Evolutionary conservation across 164 flowering plant genomes (phyloP).

Genomic region (Tetrastigma voinierianum): DNA sequence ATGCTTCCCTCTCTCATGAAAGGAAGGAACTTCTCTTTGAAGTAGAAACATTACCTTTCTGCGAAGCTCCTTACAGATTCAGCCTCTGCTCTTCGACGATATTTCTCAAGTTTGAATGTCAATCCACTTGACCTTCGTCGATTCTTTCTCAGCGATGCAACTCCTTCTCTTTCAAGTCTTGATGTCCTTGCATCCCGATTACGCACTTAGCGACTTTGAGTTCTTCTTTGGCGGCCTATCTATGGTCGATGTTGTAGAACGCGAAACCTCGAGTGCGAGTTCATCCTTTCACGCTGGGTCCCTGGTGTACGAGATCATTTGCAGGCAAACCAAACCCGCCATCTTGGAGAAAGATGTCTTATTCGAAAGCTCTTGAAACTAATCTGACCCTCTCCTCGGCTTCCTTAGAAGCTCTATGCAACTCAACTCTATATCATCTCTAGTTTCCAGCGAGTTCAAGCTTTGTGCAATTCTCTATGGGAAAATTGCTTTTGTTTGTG

Average conservation of each 20-base stretch:
- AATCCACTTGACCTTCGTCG: conserved; percentile 91
- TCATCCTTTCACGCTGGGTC: conserved; percentile 47
- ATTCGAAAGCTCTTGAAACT: conserved; percentile 60
- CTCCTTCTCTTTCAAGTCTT: conserved; percentile 76
- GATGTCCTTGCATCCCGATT: conserved; percentile 39
- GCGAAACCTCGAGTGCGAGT: conserved; percentile 66
- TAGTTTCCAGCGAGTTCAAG: conserved; percentile 15
- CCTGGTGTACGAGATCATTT: conserved; percentile 49
- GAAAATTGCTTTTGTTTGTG: conserved; percentile 15
- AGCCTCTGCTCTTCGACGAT: conserved; percentile 87
- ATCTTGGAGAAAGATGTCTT: conserved; percentile 39
- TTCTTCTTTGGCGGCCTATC: conserved; percentile 62
- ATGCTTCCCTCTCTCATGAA: conserved; percentile 57
- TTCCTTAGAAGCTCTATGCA: conserved; percentile 50
- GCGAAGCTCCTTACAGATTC: conserved; percentile 91
- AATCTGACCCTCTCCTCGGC: conserved; percentile 59
- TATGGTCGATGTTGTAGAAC: conserved; percentile 49
- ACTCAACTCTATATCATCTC: conserved; percentile 44
- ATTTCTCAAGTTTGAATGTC: conserved; percentile 80
- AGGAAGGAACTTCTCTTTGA: conserved; percentile 78
- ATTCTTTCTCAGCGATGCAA: conserved; percentile 71
- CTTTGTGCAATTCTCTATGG: conserved; percentile 19
- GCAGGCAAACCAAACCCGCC: conserved; percentile 36
- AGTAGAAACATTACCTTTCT: conserved; percentile 88
- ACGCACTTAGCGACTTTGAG: conserved; percentile 41